Evolutionary conservation across 2,329 filamentous ascomycete genomes (phyloP), one percentile per base, ranked within the genome.

Genomic region (Ciborinia camelliae): DNA sequence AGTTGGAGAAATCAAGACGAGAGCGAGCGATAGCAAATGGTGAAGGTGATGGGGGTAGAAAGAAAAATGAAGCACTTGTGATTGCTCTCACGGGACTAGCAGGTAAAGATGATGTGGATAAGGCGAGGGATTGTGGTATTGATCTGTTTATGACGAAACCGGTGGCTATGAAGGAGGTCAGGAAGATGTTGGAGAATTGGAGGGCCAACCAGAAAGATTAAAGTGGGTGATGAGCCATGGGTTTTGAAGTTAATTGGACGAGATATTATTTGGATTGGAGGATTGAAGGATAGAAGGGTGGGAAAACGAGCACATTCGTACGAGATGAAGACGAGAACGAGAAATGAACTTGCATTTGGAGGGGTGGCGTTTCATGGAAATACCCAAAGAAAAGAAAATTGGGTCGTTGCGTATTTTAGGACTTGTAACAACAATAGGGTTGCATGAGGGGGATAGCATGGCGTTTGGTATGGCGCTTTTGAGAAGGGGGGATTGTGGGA

Each of bases 1-100:
- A 84, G 85, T 26, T 78, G 82, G 4, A 76, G 78, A 2, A 76
- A 81, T 23, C 82, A 85, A 69, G 70, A 72, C 67, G 48, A 66
- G 53, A 62, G 69, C 67, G 70, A 68, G 66, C 52, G 59, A 35
- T 35, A 20, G 28, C 37, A 30, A 51, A 18, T 23, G 60, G 62
- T 32, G 62, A 68, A 12, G 47, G 63, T 68, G 63, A 64, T 67
- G 12, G 64, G 63, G 60, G 58, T 68, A 35, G 67, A 68, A 67
- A 35, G 14, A 62, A 48, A 35, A 65, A 67, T 30, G 68, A 73
- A 14, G 75, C 76, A 32, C 66, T 77, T 32, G 73, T 78, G n/a
- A 75, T 79, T 54, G 77, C 77, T 0, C 68, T 79, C 30, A 79
- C 77, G 4, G 77, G 77, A 3, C 66, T 77, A 32, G 75, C 74